Conservation (phyloP, 371 early-diverging fungal genomes). For the Furculomyces boomerangus region DNA sequence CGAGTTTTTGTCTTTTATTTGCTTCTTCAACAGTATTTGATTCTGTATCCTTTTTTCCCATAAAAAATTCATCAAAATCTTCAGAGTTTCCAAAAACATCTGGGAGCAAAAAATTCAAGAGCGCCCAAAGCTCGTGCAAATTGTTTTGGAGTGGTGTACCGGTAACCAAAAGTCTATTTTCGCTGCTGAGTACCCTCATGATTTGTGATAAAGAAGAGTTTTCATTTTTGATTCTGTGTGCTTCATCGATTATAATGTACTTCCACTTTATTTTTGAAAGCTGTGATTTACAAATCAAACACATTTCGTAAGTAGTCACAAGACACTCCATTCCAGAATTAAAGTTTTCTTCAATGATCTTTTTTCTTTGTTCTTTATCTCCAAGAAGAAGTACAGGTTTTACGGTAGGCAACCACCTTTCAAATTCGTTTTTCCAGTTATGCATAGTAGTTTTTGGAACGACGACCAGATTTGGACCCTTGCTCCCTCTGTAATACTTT, state of each 20-base stretch:
- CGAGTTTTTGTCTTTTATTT: not conserved
- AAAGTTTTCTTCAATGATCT: slow-evolving; percentile 26
- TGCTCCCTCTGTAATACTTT: slow-evolving; percentile 52
- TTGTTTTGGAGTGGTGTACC: slow-evolving; percentile 99
- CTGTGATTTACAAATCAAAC: slow-evolving; percentile 69
- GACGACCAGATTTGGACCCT: slow-evolving; percentile 85
- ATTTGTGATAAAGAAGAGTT: slow-evolving; percentile 86
- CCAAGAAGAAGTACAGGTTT: slow-evolving; percentile 88
- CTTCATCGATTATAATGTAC: slow-evolving; percentile 97
- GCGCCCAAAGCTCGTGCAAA: slow-evolving; percentile 95
- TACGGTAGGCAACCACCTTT: slow-evolving; percentile 83
- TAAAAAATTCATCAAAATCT: slow-evolving; percentile 87
- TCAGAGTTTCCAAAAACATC: slow-evolving; percentile 84
- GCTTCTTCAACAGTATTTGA: not conserved
- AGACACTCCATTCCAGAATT: slow-evolving; percentile 29
- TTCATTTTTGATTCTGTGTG: slow-evolving; percentile 98
- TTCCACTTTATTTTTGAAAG: slow-evolving; percentile 82
- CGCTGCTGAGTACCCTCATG: slow-evolving; percentile 69
- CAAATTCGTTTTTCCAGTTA: slow-evolving; percentile 95
- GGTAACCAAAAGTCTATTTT: slow-evolving; percentile 88
- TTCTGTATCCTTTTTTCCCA: slow-evolving; percentile 6
- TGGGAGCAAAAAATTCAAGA: slow-evolving; percentile 96
- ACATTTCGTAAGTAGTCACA: slow-evolving; percentile 97
- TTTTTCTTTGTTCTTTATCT: slow-evolving; percentile 59
- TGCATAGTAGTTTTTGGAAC: slow-evolving; percentile 96